phyloP scores from a whole-genome alignment of 179 eudicot genomes.

The Vitellaria paradoxa region DNA sequence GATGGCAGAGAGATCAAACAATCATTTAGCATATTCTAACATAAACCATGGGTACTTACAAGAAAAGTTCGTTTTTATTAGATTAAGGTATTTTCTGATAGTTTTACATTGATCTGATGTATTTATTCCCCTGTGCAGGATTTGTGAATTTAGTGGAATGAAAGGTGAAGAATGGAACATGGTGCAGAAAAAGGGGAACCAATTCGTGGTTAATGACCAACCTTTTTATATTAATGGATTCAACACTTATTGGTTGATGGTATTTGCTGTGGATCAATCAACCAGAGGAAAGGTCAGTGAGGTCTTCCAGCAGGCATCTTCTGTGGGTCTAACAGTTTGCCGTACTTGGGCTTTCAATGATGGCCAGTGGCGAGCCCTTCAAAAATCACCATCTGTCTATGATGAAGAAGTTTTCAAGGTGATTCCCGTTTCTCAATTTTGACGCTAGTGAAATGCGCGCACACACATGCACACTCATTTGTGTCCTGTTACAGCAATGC shows the following conservation, averaged over 20 bases:
- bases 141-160: conserved; percentile 9
- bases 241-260: conserved; percentile 69
- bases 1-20: background rate
- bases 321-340: conserved; percentile 75
- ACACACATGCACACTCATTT: background rate
- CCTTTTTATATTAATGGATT: conserved; percentile 88
- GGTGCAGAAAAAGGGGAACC: conserved; percentile 69
- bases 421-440: background rate
- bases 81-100: background rate
- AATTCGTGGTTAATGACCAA: conserved; percentile 49
- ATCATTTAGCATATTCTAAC: conserved; percentile 1
- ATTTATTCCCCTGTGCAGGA: background rate
- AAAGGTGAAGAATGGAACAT: conserved; percentile 59
- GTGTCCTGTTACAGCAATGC: background rate
- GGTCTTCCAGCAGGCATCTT: conserved; percentile 65
- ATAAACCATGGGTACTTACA: conserved; percentile 14
- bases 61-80: background rate
- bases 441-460: background rate
- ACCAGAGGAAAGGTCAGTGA: conserved; percentile 68
- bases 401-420: conserved; percentile 94
- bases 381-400: conserved; percentile 75
- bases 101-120: background rate
- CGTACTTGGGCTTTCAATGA: conserved; percentile 98
- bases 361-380: conserved; percentile 84
- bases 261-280: conserved; percentile 66